A percentile compares a stretch with the other conserved stretches of the same genome.
These are phyloP conservation scores for Globisporangium nunn DNA, from an alignment of 352 stramenopile species.

Conservation along the genomic window DNA sequence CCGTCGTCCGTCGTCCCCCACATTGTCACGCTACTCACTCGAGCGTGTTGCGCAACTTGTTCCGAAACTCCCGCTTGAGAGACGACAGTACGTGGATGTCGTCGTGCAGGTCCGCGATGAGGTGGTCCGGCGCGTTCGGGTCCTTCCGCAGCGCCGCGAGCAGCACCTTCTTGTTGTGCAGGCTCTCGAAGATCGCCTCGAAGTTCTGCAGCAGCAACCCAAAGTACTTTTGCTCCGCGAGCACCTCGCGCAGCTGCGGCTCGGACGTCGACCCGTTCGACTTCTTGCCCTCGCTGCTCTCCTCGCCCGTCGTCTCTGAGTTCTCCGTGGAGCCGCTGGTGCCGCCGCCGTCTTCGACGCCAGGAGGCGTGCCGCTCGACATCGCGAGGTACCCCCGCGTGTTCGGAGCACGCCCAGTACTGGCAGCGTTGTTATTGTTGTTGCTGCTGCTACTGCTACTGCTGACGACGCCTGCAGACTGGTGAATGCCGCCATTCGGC, in stretches of 20 bases:
- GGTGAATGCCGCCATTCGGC: not conserved
- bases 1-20: no score
- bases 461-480: not conserved
- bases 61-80: conserved; percentile 74
- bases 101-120: conserved; percentile 71
- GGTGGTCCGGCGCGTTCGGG: conserved; percentile 49
- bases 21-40: conserved; percentile 15
- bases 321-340: conserved; percentile 59
- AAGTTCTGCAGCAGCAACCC: conserved; percentile 78
- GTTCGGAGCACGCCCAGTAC: not conserved
- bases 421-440: conserved; percentile 1
- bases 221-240: conserved; percentile 81
- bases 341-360: conserved; percentile 24
- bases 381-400: conserved; percentile 6
- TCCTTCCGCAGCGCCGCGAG: conserved; percentile 66
- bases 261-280: conserved; percentile 31
- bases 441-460: conserved; percentile 3
- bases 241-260: conserved; percentile 36
- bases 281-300: conserved; percentile 45
- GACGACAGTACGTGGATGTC: conserved; percentile 78
- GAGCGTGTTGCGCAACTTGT: conserved; percentile 59
- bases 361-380: conserved; percentile 21
- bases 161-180: conserved; percentile 83
- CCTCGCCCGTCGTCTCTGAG: conserved; percentile 75
- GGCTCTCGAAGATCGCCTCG: conserved; percentile 75